A percentile compares a stretch with the other conserved stretches of the same genome.
Evolutionary conservation across 352 stramenopile species (phyloP).

Genomic region (Phytophthora sojae): DNA sequence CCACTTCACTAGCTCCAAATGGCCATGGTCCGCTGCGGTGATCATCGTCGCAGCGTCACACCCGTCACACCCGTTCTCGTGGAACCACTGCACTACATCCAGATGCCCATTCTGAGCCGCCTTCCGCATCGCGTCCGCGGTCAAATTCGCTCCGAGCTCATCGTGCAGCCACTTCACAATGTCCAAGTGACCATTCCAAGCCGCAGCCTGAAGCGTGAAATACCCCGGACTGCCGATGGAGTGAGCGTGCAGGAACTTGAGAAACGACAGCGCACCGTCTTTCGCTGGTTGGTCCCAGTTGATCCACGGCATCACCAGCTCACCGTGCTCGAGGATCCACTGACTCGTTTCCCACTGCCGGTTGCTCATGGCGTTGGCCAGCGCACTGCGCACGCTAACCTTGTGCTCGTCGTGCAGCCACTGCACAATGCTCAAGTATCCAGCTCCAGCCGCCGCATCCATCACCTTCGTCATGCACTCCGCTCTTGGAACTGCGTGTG

Average conservation of each 20-base stretch:
- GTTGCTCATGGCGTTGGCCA: slow-evolving; percentile 25
- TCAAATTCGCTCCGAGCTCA: slow-evolving; percentile 7
- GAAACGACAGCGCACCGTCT: slow-evolving; percentile 23
- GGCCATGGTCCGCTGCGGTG: slow-evolving; percentile 19
- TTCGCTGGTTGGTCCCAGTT: slow-evolving; percentile 30
- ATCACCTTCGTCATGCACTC: slow-evolving; percentile 30
- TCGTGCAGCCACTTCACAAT: slow-evolving; percentile 33
- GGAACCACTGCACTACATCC: slow-evolving; percentile 33
- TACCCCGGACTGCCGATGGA: slow-evolving; percentile 22
- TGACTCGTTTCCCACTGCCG: slow-evolving; percentile 24
- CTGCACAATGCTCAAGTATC: slow-evolving; percentile 20
- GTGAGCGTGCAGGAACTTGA: slow-evolving; percentile 27
- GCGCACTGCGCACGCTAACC: slow-evolving; percentile 3
- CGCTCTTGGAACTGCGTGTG: slow-evolving; percentile 12
- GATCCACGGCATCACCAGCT: slow-evolving; percentile 28
- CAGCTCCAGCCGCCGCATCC: slow-evolving; percentile 22
- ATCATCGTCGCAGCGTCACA: slow-evolving; percentile 23
- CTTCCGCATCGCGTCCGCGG: slow-evolving; percentile 22
- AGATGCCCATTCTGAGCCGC: slow-evolving; percentile 30
- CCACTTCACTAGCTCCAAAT: slow-evolving; percentile 32
- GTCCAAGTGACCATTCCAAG: slow-evolving; percentile 28
- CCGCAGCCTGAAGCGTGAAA: slow-evolving; percentile 25
- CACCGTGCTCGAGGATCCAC: slow-evolving; percentile 32
- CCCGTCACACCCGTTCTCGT: slow-evolving; percentile 23
- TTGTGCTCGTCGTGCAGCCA: slow-evolving; percentile 31